Conservation (phyloP, 108 stramenopile species). For the Seminavis robusta region DNA sequence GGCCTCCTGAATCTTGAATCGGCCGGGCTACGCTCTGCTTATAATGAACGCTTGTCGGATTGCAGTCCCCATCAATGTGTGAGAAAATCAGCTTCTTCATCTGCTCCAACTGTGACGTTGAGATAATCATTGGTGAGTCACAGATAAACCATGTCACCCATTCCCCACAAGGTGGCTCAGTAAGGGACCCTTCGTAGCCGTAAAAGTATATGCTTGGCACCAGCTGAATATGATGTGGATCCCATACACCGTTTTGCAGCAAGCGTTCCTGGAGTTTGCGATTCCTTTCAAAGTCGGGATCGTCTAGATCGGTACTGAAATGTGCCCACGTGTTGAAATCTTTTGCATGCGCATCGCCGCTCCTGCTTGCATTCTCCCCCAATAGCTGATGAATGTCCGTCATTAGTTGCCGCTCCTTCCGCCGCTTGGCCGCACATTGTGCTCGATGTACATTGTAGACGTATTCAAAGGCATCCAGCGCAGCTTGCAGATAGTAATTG, state of each 20-base stretch:
- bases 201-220: slow-evolving; percentile 65
- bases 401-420: slow-evolving; percentile 6
- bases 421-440: slow-evolving; percentile 12
- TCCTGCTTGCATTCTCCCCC: slow-evolving; percentile 2
- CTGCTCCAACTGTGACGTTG: slow-evolving; percentile 52
- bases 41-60: slow-evolving; percentile 58
- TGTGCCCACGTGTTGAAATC: neutral
- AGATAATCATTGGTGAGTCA: slow-evolving; percentile 62
- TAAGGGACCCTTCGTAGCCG: slow-evolving; percentile 74
- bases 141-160: slow-evolving; percentile 77
- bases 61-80: slow-evolving; percentile 63
- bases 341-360: neutral
- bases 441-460: slow-evolving; percentile 42
- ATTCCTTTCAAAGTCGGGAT: neutral
- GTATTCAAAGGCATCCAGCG: slow-evolving; percentile 50
- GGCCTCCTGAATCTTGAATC: slow-evolving; percentile 38
- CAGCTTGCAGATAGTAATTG: slow-evolving; percentile 35
- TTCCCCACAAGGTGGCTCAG: slow-evolving; percentile 82
- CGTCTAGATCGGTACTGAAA: slow-evolving; percentile 3
- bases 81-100: slow-evolving; percentile 67
- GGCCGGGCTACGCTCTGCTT: slow-evolving; percentile 70
- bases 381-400: slow-evolving; percentile 7
- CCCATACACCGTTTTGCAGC: slow-evolving; percentile 30
- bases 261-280: slow-evolving; percentile 7
- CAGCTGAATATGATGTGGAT: slow-evolving; percentile 56